Evolutionary conservation across 805 yeast genomes (phyloP).

Genomic region (Gaillardinia entomophila): DNA sequence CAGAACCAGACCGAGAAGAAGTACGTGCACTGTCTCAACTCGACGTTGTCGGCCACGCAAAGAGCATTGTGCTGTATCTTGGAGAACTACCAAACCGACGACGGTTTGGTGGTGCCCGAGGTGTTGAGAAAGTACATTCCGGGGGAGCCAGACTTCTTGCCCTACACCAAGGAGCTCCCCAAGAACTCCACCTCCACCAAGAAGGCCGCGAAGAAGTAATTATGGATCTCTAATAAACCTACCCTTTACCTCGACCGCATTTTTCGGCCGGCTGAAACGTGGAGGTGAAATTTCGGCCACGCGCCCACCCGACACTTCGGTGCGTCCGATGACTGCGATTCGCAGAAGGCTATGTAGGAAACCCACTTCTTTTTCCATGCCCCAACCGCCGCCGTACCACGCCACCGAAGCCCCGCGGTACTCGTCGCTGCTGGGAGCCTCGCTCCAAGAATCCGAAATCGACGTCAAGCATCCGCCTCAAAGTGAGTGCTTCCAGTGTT

Average conservation of each 20-base stretch:
- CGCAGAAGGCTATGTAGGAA: not conserved
- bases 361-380: too few relatives aligned
- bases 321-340: not conserved
- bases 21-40: slow-evolving; percentile 97
- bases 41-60: slow-evolving; percentile 96
- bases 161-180: slow-evolving; percentile 85
- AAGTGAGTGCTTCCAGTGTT: slow-evolving; percentile 9
- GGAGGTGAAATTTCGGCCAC: not conserved
- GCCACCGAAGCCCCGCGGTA: slow-evolving; percentile 4
- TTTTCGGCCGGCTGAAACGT: too few relatives aligned
- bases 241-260: too few relatives aligned
- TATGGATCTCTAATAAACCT: not conserved
- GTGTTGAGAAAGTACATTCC: slow-evolving; percentile 95
- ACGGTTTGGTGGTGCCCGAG: slow-evolving; percentile 89
- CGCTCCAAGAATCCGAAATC: slow-evolving; percentile 9
- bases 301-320: not conserved
- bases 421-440: slow-evolving; percentile 2
- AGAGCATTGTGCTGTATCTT: slow-evolving; percentile 96
- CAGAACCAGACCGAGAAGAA: slow-evolving; percentile 93
- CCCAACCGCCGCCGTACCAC: slow-evolving; percentile 6
- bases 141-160: slow-evolving; percentile 96
- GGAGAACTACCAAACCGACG: slow-evolving; percentile 97
- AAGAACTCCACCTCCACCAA: slow-evolving; percentile 85
- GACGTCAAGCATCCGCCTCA: slow-evolving; percentile 4
- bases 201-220: slow-evolving; percentile 30